Percentiles rank a stretch among this genome's conserved stretches.
Conservation (phyloP, 257 asterid genomes). For the Solanum boliviense region DNA sequence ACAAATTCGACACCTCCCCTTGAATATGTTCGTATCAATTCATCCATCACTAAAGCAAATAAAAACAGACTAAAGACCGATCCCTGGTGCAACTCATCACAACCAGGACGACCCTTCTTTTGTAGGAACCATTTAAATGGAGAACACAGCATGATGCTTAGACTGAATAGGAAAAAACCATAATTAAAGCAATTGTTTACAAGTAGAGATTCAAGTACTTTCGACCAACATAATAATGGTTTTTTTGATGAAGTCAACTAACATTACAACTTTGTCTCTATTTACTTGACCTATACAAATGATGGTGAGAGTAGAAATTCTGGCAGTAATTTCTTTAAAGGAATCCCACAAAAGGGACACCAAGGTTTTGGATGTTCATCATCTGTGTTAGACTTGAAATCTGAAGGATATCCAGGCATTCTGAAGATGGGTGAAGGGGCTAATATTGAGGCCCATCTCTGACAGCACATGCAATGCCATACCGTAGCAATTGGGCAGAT, state of each 20-base stretch:
- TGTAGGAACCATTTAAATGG: background rate
- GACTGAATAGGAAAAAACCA: background rate
- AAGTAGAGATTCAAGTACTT: background rate
- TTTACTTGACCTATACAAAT: constrained; percentile 25
- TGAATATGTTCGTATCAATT: background rate
- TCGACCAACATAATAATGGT: background rate
- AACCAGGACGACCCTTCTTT: background rate
- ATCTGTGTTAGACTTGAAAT: constrained; percentile 19
- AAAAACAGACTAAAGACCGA: background rate
- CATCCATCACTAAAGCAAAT: background rate
- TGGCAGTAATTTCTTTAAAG: constrained; percentile 62
- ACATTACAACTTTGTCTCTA: background rate
- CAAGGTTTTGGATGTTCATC: constrained; percentile 33
- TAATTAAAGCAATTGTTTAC: background rate
- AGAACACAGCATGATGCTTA: background rate
- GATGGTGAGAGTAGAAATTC: constrained; percentile 58
- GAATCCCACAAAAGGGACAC: constrained; percentile 86
- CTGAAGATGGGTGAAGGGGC: constrained; percentile 43
- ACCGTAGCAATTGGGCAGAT: constrained; percentile 49
- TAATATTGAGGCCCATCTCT: constrained; percentile 34
- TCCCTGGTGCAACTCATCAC: background rate
- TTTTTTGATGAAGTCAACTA: background rate
- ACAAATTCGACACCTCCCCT: background rate
- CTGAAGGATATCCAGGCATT: constrained; percentile 39
- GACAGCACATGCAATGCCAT: constrained; percentile 78